These are phyloP conservation scores for Sistotremastrum niveocremeum DNA, from an alignment of 768 basidiomycete genomes.

Conservation along the genomic window DNA sequence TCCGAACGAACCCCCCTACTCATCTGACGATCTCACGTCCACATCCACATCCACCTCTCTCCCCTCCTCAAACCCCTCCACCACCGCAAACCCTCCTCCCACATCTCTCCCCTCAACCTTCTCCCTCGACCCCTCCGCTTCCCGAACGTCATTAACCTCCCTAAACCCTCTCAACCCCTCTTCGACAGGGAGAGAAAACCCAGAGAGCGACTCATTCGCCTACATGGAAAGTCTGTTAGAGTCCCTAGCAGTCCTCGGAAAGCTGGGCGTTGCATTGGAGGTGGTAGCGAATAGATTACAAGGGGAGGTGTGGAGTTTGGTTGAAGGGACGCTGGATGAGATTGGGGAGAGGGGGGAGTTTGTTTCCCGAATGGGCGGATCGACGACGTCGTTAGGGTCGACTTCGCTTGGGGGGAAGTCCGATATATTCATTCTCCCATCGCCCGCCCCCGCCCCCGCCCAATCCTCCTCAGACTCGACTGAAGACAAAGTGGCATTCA, in stretches of 20 bases:
- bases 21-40: conserved; percentile 27
- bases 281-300: conserved; percentile 58
- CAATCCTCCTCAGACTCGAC: too few species aligned
- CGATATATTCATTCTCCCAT: not conserved
- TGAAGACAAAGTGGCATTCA: too few species aligned
- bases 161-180: too few species aligned
- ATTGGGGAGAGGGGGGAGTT: conserved; percentile 85
- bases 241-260: conserved; percentile 83
- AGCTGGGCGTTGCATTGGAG: conserved; percentile 75
- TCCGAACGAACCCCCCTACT: conserved; percentile 69
- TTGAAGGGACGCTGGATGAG: conserved; percentile 81
- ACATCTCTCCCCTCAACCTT: not conserved
- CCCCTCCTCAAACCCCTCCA: too few species aligned
- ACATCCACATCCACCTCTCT: too few species aligned
- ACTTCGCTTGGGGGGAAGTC: not conserved
- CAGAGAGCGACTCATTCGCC: conserved; percentile 84
- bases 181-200: too few species aligned
- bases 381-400: not conserved
- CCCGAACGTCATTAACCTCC: too few species aligned
- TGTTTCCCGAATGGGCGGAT: conserved; percentile 44
- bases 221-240: conserved; percentile 91
- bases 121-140: not conserved
- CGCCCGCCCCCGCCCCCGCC: too few species aligned
- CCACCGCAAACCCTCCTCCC: too few species aligned
- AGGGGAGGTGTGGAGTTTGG: conserved; percentile 68